Base-by-base conservation (phyloP, 345 rosid species). In the Gossypium rotundifolium region DNA sequence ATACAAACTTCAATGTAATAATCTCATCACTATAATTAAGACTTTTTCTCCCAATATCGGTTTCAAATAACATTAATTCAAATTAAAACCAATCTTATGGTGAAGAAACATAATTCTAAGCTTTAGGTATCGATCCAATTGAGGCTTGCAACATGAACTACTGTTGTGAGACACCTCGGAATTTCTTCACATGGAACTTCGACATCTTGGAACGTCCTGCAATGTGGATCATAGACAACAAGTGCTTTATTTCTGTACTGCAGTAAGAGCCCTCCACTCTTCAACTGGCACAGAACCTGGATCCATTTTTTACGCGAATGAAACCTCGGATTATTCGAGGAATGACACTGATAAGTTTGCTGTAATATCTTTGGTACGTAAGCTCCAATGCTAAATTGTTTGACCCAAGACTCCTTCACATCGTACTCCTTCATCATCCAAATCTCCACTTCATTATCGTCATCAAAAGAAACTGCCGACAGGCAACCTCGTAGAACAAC, bases 401-500 rank as follows among this genome's bases (percentile, higher is more conserved):
- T 93, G 1, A 73, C 75, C 98, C 98, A 93, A 8, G 98, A 89
- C 40, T 84, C 93, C 45, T 85, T 87, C 65, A 74, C 89, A 55
- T 83, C 72, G 67, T 90, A 89, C 42, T 73, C 84, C 82, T 85
- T 89, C 98, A 93, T 91, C 0, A 85, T 88, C 98, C 98, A 93
- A 23, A 91, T 88, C 79, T 93, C 98, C 79, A 91, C 83, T 71
- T 88, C 83, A 59, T 88, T 84, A 71, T 83, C 86, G 33, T 93
- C 87, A 74, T 84, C 0, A 22, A 22, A 85, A 40, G 84, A 91
- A 1, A 84, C 83, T 1, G 91, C 96, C 4, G 86, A 77, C 2
- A 93, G 86, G 74, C 90, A 87, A 8, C 89, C 91, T 69, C 79
- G 77, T 2, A 91, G 81, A 16, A 74, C 88, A 14, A 80, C 83